A percentile compares a stretch with the other conserved stretches of the same genome.
These are phyloP conservation scores for Exophiala aquamarina DNA, from an alignment of 2,329 filamentous ascomycete species.

Conservation along the genomic window DNA sequence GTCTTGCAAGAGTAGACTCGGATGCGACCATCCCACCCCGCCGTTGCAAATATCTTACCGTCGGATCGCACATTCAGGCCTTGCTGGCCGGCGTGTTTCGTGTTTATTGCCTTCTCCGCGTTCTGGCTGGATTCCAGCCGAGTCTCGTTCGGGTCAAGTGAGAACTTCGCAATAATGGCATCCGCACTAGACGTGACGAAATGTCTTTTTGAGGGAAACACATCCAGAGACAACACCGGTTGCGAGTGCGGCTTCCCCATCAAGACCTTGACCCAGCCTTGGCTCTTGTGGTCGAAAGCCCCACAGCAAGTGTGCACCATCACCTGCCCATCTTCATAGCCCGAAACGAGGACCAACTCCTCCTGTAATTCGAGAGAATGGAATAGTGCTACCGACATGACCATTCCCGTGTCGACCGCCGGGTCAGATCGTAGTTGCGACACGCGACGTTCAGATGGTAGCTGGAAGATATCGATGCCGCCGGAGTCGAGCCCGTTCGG, in stretches of 20 bases:
- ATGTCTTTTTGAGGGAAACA: conserved; percentile 50
- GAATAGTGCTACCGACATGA: conserved; percentile 75
- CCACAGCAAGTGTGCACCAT: conserved; percentile 55
- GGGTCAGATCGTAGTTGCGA: conserved; percentile 55
- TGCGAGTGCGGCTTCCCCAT: conserved; percentile 69
- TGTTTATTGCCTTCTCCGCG: conserved; percentile 66
- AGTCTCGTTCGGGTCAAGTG: conserved; percentile 48
- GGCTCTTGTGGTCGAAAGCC: conserved; percentile 1
- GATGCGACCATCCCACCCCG: conserved; percentile 83
- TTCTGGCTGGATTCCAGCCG: conserved; percentile 28
- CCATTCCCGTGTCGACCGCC: conserved; percentile 62
- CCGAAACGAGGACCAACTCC: conserved; percentile 58
- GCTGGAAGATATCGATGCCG: conserved; percentile 77
- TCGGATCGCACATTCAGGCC: conserved; percentile 74
- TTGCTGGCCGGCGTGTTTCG: conserved; percentile 90
- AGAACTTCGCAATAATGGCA: conserved; percentile 73
- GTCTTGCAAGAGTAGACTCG: conserved; percentile 79
- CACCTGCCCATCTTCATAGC: conserved; percentile 81
- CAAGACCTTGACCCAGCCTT: conserved; percentile 59
- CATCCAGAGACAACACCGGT: conserved; percentile 73
- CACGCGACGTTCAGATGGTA: conserved; percentile 72
- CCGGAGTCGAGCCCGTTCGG: conserved; percentile 76
- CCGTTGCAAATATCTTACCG: conserved; percentile 80
- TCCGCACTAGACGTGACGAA: conserved; percentile 85
- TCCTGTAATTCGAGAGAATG: conserved; percentile 37